Percentiles rank a stretch among this genome's conserved stretches.
Conservation (phyloP, 2,329 filamentous ascomycete genomes). For the Corinectria fuckeliana region DNA sequence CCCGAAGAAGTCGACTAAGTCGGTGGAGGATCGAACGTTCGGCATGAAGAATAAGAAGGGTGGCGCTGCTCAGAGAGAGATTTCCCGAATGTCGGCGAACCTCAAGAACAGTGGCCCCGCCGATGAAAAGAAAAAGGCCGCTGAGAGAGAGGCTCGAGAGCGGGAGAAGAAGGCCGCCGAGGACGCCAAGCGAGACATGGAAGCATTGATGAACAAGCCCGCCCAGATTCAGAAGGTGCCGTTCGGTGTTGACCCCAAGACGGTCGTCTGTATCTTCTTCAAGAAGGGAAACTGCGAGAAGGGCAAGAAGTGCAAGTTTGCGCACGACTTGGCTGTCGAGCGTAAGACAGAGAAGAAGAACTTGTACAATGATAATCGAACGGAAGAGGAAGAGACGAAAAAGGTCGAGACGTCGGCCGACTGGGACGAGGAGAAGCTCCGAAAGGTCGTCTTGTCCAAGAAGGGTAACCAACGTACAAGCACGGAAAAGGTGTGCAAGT, state of each 20-base stretch:
- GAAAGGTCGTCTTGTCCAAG: constrained; percentile 90
- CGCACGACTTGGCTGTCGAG: constrained; percentile 87
- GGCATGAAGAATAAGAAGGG: constrained; percentile 99
- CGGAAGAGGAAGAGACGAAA: constrained; percentile 74
- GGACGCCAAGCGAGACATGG: constrained; percentile 78
- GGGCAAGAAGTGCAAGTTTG: constrained; percentile 97
- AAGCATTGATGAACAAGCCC: constrained; percentile 85
- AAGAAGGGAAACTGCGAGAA: constrained; percentile 98
- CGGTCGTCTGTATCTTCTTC: constrained; percentile 93
- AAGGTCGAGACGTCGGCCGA: constrained; percentile 92
- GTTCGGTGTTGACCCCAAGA: constrained; percentile 98
- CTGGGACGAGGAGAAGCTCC: constrained; percentile 97
- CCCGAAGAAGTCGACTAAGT: constrained; percentile 67
- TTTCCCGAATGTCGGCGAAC: constrained; percentile 80
- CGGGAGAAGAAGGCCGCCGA: constrained; percentile 93
- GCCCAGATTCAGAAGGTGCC: constrained; percentile 97
- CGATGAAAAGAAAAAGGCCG: constrained; percentile 83
- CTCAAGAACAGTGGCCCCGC: constrained; percentile 77
- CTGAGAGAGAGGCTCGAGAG: constrained; percentile 71
- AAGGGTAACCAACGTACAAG: constrained; percentile 95
- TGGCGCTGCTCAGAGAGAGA: constrained; percentile 85
- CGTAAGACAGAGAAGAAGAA: constrained; percentile 92
- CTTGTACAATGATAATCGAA: constrained; percentile 84
- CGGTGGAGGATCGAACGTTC: constrained; percentile 94
- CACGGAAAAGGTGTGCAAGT: constrained; percentile 99